A percentile compares a stretch with the other conserved stretches of the same genome.
These are phyloP conservation scores for Dalechampia spathulata DNA, from an alignment of 441 rosid genomes.

Conservation along the genomic window DNA sequence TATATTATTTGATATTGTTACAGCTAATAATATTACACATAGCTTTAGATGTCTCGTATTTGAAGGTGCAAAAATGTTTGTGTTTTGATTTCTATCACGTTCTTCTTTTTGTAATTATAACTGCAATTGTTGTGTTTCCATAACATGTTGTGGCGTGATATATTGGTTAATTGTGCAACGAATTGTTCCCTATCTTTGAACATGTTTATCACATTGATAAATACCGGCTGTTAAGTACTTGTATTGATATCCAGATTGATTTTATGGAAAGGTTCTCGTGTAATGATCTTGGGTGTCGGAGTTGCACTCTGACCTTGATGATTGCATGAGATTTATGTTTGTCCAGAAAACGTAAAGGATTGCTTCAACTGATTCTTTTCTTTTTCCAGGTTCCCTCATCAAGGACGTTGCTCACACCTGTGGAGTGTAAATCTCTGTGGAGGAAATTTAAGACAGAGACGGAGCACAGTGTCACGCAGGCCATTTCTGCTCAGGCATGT, in stretches of 20 bases:
- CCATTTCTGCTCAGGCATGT: constrained; percentile 93
- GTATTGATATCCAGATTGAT: background rate
- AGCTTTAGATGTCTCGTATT: too few species aligned
- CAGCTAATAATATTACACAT: too few species aligned
- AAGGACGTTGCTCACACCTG: constrained; percentile 88
- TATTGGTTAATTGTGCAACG: background rate
- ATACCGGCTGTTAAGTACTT: background rate
- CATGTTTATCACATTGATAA: background rate
- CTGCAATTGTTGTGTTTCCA: too few species aligned
- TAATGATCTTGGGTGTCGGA: background rate
- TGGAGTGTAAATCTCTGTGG: constrained; percentile 96
- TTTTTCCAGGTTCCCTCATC: constrained; percentile 54
- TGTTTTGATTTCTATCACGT: background rate
- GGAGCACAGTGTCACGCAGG: constrained; percentile 86
- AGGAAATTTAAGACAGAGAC: constrained; percentile 94
- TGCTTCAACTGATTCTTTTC: constrained; percentile 9
- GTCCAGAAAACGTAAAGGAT: too few species aligned
- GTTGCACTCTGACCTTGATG: background rate
- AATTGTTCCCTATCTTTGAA: background rate
- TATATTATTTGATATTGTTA: too few species aligned
- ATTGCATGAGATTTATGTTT: background rate
- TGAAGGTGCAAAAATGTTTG: too few species aligned
- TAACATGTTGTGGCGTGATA: background rate
- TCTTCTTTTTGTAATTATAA: too few species aligned
- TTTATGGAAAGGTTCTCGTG: background rate